Evolutionary conservation across 805 yeast genomes (phyloP), one percentile per base, ranked within the genome.

Genomic region (Ogataea salicorniae): DNA sequence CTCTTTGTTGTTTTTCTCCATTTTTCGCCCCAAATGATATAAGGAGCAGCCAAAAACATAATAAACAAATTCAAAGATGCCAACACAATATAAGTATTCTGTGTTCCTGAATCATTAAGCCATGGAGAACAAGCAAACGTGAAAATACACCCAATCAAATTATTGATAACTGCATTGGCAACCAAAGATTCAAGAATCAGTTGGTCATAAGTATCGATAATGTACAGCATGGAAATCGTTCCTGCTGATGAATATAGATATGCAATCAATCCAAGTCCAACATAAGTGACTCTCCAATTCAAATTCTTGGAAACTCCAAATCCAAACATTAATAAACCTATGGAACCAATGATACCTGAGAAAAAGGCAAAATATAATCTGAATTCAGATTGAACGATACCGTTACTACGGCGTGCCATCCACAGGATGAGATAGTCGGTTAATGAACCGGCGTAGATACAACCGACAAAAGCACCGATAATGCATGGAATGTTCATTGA

Each of bases 401-500:
- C 87, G 42, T 73, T 69, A 56, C 76, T 78, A 43, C 77, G 70
- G 51, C 79, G 76, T 3, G 87, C 85, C 71, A 78, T 60, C 80
- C 81, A 77, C n/a, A 81, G 66, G 9, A 82, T 82, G 61, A 83
- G 79, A 60, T 77, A 72, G 59, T 83, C 88, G 36, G 82, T 75
- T 22, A 80, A 41, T n/a, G 76, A 63, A 43, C 88, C 87, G 4
- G 87, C 84, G 54, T 80, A 78, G 34, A 80, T 56, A 68, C 87
- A 81, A 2, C 88, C 88, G 46, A 82, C 69, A 7, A 79, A 64
- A 1, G 87, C 81, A 23, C 88, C 88, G 34, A 81, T 73, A 38
- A 82, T 63, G 39, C 83, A 75, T 1, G 92, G 90, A n/a, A 85
- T 71, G 56, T 84, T 83, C 90, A 85, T 83, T 41, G 84, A 60